phyloP scores from a whole-genome alignment of 2,329 filamentous ascomycete species.

The Paecilomyces sp. region DNA sequence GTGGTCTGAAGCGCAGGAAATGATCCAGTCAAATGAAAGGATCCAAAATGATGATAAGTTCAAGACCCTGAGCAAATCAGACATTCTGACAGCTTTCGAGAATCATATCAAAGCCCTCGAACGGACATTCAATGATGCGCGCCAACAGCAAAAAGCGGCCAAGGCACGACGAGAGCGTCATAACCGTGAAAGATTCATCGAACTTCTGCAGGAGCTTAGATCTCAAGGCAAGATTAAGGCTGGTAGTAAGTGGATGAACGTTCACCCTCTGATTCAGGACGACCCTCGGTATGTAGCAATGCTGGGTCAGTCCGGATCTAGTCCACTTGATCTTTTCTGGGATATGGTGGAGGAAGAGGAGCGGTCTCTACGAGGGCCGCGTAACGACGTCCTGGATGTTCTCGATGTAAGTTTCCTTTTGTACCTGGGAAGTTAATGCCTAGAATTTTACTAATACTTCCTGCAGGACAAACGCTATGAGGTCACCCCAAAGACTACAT shows the following conservation, averaged over 20 bases:
- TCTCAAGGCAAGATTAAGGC: conserved; percentile 77
- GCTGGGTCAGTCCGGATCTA: conserved; percentile 76
- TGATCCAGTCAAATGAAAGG: conserved; percentile 68
- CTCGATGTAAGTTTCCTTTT: conserved; percentile 60
- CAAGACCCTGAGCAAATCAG: conserved; percentile 74
- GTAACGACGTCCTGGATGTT: conserved; percentile 81
- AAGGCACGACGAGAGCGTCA: conserved; percentile 78
- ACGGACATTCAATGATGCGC: conserved; percentile 80
- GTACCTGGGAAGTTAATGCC: background rate
- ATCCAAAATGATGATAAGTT: conserved; percentile 82
- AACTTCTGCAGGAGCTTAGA: conserved; percentile 67
- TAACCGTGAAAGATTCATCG: conserved; percentile 72
- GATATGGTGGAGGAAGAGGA: conserved; percentile 93
- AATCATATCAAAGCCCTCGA: conserved; percentile 91
- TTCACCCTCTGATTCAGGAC: conserved; percentile 66
- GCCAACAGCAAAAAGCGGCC: conserved; percentile 77
- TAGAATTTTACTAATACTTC: conserved; percentile 27
- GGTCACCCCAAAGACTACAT: conserved; percentile 74
- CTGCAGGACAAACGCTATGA: conserved; percentile 81
- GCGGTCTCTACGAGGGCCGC: conserved; percentile 68
- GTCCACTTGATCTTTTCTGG: conserved; percentile 89
- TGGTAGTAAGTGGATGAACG: conserved; percentile 80
- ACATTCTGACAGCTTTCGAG: conserved; percentile 88
- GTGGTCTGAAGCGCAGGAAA: conserved; percentile 82
- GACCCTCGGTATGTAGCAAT: conserved; percentile 80